Evolutionary conservation across 2,329 filamentous ascomycete species (phyloP), one percentile per base, ranked within the genome.

Genomic region (Phialophora expanda): DNA sequence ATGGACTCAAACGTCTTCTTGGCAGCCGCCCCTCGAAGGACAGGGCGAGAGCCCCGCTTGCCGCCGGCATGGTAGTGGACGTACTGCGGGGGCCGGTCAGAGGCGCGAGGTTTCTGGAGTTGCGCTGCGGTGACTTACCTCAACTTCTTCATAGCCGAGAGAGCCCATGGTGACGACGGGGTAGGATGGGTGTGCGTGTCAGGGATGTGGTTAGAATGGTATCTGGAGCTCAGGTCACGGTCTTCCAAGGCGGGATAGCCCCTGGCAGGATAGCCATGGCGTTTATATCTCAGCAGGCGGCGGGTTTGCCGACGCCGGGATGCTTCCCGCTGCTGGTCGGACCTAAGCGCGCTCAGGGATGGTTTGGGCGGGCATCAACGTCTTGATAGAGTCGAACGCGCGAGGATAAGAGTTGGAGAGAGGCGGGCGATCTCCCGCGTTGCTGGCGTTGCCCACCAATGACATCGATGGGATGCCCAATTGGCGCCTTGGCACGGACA

Each of bases 1-100:
- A 82, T 78, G 38, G 56, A 58, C 38, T 58, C 56, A n/a, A 58
- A 58, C 38, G 56, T 58, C 56, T 58, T 58, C 56, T 58, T 58
- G 32, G 56, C 56, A 14, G 56, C 56, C 56, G 56, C 56, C 46
- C 56, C 56, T 48, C 56, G 34, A 46, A 58, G 56, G 6, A 58
- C 56, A 30, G 56, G 56, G 22, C 56, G 56, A 11, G 56, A 58
- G 12, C 56, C 56, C 38, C 56, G 56, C 24, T 58, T 58, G 6
- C 56, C 56, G 24, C 56, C 56, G 20, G 56, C 56, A 48, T 58
- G 56, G 38, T 58, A 58, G 24, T 58, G 56, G 20, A 58, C 56
- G 56, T 58, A 58, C 56, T 58, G 56, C 24, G 20, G n/a, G 12
- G 14, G 38, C 56, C 14, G 7, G 56, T 58, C 38, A 58, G 56